A percentile compares a stretch with the other conserved stretches of the same genome.
Conservation (phyloP, 164 flowering plant genomes). For the Annona cherimola region DNA sequence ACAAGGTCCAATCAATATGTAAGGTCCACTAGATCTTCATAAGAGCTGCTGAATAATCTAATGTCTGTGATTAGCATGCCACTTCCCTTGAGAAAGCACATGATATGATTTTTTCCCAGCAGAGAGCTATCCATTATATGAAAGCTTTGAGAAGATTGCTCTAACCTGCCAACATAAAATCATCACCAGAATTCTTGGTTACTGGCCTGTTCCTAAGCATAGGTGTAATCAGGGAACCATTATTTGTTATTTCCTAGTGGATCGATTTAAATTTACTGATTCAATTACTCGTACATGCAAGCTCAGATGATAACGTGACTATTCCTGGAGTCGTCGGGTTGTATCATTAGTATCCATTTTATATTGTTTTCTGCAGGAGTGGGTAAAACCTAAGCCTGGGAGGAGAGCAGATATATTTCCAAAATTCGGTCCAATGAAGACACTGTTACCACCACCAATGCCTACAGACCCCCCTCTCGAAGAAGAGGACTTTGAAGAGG, state of each 20-base stretch:
- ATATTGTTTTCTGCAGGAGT: slow-evolving; percentile 44
- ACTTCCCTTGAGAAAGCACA: too few relatives aligned
- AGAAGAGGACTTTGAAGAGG: slow-evolving; percentile 51
- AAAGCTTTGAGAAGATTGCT: too few relatives aligned
- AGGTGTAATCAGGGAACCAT: background rate
- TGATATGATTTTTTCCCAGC: too few relatives aligned
- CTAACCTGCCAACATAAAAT: too few relatives aligned
- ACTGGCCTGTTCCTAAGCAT: too few relatives aligned
- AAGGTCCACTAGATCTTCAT: too few relatives aligned
- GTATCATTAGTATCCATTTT: background rate
- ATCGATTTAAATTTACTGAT: background rate
- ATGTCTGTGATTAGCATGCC: too few relatives aligned
- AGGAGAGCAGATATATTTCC: slow-evolving; percentile 75
- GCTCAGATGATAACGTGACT: background rate
- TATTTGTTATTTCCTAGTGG: background rate
- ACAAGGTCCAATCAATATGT: too few relatives aligned
- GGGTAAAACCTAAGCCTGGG: slow-evolving; percentile 73
- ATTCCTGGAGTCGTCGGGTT: background rate
- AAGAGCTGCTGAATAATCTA: too few relatives aligned
- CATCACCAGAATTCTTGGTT: too few relatives aligned
- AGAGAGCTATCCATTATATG: too few relatives aligned
- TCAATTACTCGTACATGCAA: background rate
- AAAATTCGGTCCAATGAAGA: slow-evolving; percentile 73
- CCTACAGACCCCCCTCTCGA: slow-evolving; percentile 72
- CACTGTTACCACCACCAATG: slow-evolving; percentile 74